phyloP scores from a whole-genome alignment of 495 filamentous ascomycete genomes.

The Cladorrhinum samala region DNA sequence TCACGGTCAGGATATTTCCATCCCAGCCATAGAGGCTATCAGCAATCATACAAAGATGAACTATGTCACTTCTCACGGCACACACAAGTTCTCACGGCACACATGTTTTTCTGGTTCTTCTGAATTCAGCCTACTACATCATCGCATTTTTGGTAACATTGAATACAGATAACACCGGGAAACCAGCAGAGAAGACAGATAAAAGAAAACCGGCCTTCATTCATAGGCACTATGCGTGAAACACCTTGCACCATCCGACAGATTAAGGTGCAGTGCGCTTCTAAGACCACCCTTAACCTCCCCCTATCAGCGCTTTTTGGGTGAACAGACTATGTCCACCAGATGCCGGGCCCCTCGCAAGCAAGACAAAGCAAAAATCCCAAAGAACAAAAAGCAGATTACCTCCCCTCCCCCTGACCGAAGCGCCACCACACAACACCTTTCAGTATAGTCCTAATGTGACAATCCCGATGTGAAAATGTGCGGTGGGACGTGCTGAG shows the following conservation, averaged over 20 bases:
- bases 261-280: constrained; percentile 24
- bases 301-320: constrained; percentile 25
- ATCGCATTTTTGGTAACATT: constrained; percentile 30
- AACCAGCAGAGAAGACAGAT: constrained; percentile 16
- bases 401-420: constrained; percentile 17
- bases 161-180: constrained; percentile 26
- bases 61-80: too few species aligned
- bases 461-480: constrained; percentile 21
- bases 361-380: constrained; percentile 14
- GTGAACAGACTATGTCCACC: constrained; percentile 18
- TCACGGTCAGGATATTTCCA: too few species aligned
- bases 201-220: constrained; percentile 25
- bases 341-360: constrained; percentile 26
- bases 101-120: not conserved
- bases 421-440: constrained; percentile 22
- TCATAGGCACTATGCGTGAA: constrained; percentile 17
- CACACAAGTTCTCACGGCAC: too few species aligned
- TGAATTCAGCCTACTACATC: constrained; percentile 26
- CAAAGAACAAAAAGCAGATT: constrained; percentile 10
- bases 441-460: constrained; percentile 20
- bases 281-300: constrained; percentile 12
- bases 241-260: constrained; percentile 27
- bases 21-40: too few species aligned
- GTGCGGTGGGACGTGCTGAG: constrained; percentile 21
- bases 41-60: too few species aligned